These are phyloP conservation scores for Lyophyllum semitale DNA, from an alignment of 768 basidiomycete species.

Conservation along the genomic window DNA sequence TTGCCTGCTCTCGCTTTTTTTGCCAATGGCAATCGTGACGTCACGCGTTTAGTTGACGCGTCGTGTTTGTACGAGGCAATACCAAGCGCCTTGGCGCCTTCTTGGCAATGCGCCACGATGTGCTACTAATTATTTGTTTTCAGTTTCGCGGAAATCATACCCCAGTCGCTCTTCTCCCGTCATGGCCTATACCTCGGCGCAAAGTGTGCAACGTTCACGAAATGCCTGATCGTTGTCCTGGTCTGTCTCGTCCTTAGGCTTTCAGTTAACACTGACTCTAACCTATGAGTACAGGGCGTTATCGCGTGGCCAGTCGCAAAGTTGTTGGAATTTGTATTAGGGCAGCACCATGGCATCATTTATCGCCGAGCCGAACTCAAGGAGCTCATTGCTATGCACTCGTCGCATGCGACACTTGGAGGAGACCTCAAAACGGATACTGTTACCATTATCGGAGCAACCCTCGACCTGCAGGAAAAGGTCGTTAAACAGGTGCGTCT, in stretches of 20 bases:
- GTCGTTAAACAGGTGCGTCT: conserved; percentile 64
- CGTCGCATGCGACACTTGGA: conserved; percentile 67
- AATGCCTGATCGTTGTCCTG: conserved; percentile 65
- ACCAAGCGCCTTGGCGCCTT: background rate
- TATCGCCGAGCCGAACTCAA: conserved; percentile 86
- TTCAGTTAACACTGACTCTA: background rate
- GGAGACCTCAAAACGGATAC: conserved; percentile 88
- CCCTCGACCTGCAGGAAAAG: conserved; percentile 87
- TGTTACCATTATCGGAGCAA: conserved; percentile 87
- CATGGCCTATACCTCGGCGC: conserved; percentile 89
- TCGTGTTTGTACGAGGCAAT: background rate
- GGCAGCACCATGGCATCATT: conserved; percentile 88
- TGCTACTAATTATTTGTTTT: background rate
- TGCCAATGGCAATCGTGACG: conserved; percentile 9
- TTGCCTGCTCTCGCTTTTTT: too few species aligned
- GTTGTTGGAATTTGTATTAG: conserved; percentile 74
- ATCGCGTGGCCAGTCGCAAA: conserved; percentile 88
- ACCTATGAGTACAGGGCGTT: conserved; percentile 47
- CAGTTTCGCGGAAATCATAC: conserved; percentile 91
- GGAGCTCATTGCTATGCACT: conserved; percentile 89
- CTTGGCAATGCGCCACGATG: conserved; percentile 1
- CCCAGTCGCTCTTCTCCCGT: conserved; percentile 89
- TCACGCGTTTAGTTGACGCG: conserved; percentile 10
- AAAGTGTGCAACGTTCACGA: conserved; percentile 73
- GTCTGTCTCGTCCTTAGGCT: conserved; percentile 41